A percentile compares a stretch with the other conserved stretches of the same genome.
These are phyloP conservation scores for Neurospora sp. DNA, from an alignment of 2,329 filamentous ascomycete genomes.

Conservation along the genomic window DNA sequence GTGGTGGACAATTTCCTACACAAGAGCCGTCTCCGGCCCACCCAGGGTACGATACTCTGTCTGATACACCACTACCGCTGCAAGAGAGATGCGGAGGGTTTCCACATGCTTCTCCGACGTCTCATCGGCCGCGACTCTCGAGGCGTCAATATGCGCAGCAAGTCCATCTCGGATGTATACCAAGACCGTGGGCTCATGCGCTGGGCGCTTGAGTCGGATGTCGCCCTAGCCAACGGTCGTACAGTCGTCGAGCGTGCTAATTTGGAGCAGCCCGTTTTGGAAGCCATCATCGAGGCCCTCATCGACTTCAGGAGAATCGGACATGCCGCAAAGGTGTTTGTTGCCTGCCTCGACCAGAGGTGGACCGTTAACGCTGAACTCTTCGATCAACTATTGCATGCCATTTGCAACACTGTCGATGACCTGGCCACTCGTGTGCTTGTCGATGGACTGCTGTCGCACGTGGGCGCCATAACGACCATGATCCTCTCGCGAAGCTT, in stretches of 20 bases:
- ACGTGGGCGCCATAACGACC: constrained; percentile 14
- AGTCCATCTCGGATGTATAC: constrained; percentile 23
- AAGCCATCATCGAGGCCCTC: constrained; percentile 37
- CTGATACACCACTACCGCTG: constrained; percentile 40
- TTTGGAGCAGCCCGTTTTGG: constrained; percentile 29
- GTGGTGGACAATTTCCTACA: constrained; percentile 42
- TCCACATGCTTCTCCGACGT: constrained; percentile 34
- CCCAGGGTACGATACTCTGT: constrained; percentile 37
- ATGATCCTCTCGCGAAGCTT: constrained; percentile 8
- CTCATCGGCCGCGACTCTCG: constrained; percentile 33
- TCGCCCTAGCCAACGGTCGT: constrained; percentile 13
- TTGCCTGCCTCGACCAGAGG: constrained; percentile 27
- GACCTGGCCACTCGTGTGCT: constrained; percentile 24
- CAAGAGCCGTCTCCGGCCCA: constrained; percentile 33
- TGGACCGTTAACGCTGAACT: constrained; percentile 23
- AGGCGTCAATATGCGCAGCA: constrained; percentile 30
- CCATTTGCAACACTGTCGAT: constrained; percentile 32
- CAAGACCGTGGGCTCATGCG: constrained; percentile 17
- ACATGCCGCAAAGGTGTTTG: constrained; percentile 33
- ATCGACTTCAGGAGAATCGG: constrained; percentile 35
- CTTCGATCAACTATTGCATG: constrained; percentile 30
- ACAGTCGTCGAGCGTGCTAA: constrained; percentile 31
- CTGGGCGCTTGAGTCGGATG: constrained; percentile 20
- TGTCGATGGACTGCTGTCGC: constrained; percentile 21
- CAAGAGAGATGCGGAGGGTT: constrained; percentile 29